Percentiles rank a stretch among this genome's conserved stretches.
Evolutionary conservation across 2,329 filamentous ascomycete genomes (phyloP).

Genomic region (Cadophora gregata): DNA sequence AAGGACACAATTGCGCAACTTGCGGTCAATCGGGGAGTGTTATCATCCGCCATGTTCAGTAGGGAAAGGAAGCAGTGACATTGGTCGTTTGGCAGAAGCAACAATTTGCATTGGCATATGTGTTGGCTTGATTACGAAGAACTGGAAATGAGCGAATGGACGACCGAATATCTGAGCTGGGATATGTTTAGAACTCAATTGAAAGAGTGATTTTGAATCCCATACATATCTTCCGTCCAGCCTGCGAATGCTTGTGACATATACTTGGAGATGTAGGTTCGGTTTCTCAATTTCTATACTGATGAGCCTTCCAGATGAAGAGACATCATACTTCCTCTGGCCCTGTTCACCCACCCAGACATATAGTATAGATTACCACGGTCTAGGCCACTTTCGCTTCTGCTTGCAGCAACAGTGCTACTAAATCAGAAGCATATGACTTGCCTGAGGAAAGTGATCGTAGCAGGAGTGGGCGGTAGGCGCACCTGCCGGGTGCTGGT

Average conservation of each 20-base stretch:
- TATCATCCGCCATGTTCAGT: not conserved
- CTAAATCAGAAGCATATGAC: no score
- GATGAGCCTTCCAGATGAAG: no score
- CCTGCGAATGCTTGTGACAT: not conserved
- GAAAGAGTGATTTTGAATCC: slow-evolving; percentile 5
- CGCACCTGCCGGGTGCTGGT: no score
- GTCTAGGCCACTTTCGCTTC: no score
- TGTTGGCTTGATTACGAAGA: not conserved
- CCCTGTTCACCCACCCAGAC: no score
- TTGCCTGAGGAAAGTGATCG: no score
- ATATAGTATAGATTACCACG: no score
- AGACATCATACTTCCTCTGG: no score
- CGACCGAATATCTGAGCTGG: not conserved
- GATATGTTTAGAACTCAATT: slow-evolving; percentile 9
- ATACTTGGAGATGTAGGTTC: not conserved
- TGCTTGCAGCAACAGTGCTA: no score
- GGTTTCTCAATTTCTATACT: no score
- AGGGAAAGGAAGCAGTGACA: not conserved
- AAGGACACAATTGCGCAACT: not conserved
- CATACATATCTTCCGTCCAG: not conserved
- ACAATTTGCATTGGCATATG: not conserved
- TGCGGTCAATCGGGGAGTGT: not conserved
- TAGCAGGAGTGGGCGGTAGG: no score
- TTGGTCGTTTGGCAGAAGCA: not conserved
- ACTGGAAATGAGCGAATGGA: not conserved